Evolutionary conservation across 148 eudicot genomes (phyloP), one percentile per base, ranked within the genome.

Genomic region (Fagopyrum homotropicum): DNA sequence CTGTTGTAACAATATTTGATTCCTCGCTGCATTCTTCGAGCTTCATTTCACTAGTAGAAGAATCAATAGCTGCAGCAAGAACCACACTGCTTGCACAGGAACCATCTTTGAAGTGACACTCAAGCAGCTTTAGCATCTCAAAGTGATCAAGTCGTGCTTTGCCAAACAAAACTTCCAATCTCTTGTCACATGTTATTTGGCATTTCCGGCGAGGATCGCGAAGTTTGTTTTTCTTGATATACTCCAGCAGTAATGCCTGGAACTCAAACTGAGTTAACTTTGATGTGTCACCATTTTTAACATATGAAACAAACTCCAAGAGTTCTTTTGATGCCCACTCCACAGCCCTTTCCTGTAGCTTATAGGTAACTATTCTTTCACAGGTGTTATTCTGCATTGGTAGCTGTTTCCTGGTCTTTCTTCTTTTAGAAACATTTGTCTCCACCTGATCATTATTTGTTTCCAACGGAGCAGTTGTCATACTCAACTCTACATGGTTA

Each of bases 101-200:
- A 73, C 87, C 93, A 72, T 88, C 96, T 79, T 86, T 87, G 56
- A 85, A 77, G n/a, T 84, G 86, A 83, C 73, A 86, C 63, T 91
- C 97, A 40, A 94, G 93, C 82, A 94, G 89, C 86, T 94, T 94
- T 46, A 92, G 83, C 98, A 94, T 91, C 83, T 94, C 98, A 84
- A 90, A 84, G 74, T 90, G 96, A 75, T 88, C 97, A 54, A 92
- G 93, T 46, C 92, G 87, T 16, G 85, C 81, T 82, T 86, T 94
- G 49, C 88, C 86, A 75, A 96, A 90, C 76, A 96, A 80, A 82
- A 12, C 82, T 74, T 75, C 80, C 74, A 96, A 87, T 86, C 96
- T 86, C 29, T 54, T 73, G 83, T 96, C 99, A 82, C 99, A 96
- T 56, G 89, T 82, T 30, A 96, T 87, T 82, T 96, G 94, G 80